Base-by-base conservation (phyloP, 148 eudicot species). In the Chenopodium berlandieri region DNA sequence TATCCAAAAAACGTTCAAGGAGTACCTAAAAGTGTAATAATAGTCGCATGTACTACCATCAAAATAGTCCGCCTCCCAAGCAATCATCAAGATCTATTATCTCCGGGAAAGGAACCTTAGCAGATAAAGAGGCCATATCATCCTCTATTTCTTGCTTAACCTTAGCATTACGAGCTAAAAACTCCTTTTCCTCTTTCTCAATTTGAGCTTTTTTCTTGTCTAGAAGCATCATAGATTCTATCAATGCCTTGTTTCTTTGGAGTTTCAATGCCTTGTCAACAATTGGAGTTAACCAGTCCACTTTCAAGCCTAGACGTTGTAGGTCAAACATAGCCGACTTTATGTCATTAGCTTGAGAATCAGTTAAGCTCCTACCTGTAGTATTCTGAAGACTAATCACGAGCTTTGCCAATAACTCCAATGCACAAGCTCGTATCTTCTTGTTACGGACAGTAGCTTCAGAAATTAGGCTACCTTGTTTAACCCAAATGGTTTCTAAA, bases 321-420 rank as follows among this genome's bases (percentile, higher is more conserved):
- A 82, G 74, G 84, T 82, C 76, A 25, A 22, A 56, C 48, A 76
- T 10, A 9, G 7, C 30, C 9, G 80, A 77, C 13, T 11, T 44
- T n/a, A 82, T 71, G 23, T 82, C 63, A 10, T 70, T 64, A 19
- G 48, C 68, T 78, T 27, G 50, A 54, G 69, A 16, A 40, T 71
- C 58, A n/a, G 80, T 77, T 56, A 82, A 76, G 34, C 16, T 76
- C 31, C 80, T 76, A 40, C 70, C 32, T n/a, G 76, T 77, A 17
- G 34, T 82, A 31, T 77, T 77, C 31, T 76, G 27, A 32, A 82
- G 76, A 44, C 30, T 82, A 9, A 56, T 70, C 34, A 54, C 17
- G n/a, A 82, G 75, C 71, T 71, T 64, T 70, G 84, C 84, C 54
- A 76, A 40, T 47, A 47, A 78, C 63, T 82, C 84, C 46, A 82